phyloP scores from a whole-genome alignment of 108 stramenopile species.

The Epithemia pelagica region DNA sequence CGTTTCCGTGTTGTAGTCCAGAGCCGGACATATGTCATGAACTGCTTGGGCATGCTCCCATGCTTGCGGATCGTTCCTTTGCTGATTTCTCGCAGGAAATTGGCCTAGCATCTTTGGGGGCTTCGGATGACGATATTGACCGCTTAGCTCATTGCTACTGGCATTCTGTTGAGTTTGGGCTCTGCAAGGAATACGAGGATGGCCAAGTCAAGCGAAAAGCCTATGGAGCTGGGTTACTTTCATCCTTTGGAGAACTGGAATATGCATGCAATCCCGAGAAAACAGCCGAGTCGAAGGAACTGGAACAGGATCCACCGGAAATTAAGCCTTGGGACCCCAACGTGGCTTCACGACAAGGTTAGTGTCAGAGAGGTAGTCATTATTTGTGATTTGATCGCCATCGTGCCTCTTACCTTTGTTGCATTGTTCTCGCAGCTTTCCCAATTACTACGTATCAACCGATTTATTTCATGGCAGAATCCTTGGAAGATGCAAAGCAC shows the following conservation, averaged over 20 bases:
- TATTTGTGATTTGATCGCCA: too few species aligned
- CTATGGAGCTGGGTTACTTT: slow-evolving; percentile 94
- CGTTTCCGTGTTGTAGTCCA: slow-evolving; percentile 56
- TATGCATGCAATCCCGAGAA: slow-evolving; percentile 62
- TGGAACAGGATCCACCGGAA: slow-evolving; percentile 30
- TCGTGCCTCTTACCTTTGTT: too few species aligned
- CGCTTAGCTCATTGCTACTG: slow-evolving; percentile 87
- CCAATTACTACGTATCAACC: slow-evolving; percentile 97
- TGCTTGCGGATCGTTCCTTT: slow-evolving; percentile 97
- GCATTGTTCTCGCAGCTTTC: slow-evolving; percentile 40
- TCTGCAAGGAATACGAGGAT: slow-evolving; percentile 51
- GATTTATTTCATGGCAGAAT: slow-evolving; percentile 91
- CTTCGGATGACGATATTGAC: slow-evolving; percentile 87
- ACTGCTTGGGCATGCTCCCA: slow-evolving; percentile 90
- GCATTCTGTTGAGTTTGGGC: slow-evolving; percentile 95
- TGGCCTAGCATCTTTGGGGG: slow-evolving; percentile 92
- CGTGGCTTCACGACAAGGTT: slow-evolving; percentile 61
- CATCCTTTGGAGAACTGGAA: slow-evolving; percentile 93
- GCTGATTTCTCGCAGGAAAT: slow-evolving; percentile 95
- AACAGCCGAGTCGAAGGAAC: background rate
- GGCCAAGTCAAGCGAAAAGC: slow-evolving; percentile 76
- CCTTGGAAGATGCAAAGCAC: slow-evolving; percentile 78
- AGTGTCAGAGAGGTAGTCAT: too few species aligned
- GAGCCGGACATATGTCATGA: slow-evolving; percentile 98
- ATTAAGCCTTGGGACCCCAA: slow-evolving; percentile 91